These are phyloP conservation scores for Maudiozyma serrabonitensis DNA, from an alignment of 805 yeast species.

Conservation along the genomic window DNA sequence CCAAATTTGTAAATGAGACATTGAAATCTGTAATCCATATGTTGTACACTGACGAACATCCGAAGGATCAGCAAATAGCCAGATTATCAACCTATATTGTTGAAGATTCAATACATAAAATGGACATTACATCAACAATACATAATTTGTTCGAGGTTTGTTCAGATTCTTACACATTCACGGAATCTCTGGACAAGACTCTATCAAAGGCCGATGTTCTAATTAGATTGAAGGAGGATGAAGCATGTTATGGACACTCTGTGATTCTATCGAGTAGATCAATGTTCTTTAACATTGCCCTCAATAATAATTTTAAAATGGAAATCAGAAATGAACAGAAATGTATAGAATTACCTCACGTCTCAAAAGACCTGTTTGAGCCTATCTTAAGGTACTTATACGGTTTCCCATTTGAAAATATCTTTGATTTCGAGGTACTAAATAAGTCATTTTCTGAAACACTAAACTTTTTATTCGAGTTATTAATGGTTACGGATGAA, in stretches of 20 bases:
- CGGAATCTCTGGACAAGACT: too few relatives aligned
- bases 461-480: constrained; percentile 36
- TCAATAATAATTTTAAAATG: constrained; percentile 46
- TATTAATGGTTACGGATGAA: constrained; percentile 55
- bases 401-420: constrained; percentile 32
- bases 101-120: constrained; percentile 16
- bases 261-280: constrained; percentile 46
- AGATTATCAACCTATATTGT: constrained; percentile 10
- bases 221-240: constrained; percentile 40
- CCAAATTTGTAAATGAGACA: neutral
- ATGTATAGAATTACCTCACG: constrained; percentile 35
- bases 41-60: constrained; percentile 21
- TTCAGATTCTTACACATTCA: too few relatives aligned
- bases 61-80: constrained; percentile 7
- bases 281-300: constrained; percentile 51
- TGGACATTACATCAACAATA: constrained; percentile 2
- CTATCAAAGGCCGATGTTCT: constrained; percentile 31
- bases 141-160: neutral
- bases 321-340: constrained; percentile 7
- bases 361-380: constrained; percentile 33
- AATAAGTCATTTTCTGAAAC: constrained; percentile 6
- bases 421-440: constrained; percentile 15
- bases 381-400: constrained; percentile 46
- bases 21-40: constrained; percentile 10
- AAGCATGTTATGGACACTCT: constrained; percentile 35